These are phyloP conservation scores for Xylariaceae sp. DNA, from an alignment of 2,329 filamentous ascomycete genomes.

Conservation along the genomic window DNA sequence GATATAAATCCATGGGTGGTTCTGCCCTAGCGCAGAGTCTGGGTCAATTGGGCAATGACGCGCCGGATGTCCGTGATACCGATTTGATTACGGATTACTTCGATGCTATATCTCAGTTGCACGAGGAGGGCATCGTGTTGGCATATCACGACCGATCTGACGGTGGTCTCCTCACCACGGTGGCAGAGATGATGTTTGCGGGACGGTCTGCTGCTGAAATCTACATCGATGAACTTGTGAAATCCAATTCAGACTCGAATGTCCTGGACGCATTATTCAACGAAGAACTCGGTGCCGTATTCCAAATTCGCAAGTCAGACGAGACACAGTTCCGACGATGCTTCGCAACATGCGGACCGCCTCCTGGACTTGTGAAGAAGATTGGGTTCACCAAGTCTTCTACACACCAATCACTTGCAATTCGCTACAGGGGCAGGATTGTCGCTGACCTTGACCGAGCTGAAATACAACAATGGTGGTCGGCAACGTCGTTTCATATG, in stretches of 20 bases:
- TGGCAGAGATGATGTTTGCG: conserved; percentile 98
- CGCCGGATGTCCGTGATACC: conserved; percentile 79
- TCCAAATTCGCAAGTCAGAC: conserved; percentile 84
- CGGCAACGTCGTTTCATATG: conserved; percentile 84
- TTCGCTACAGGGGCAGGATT: conserved; percentile 66
- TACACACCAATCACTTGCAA: conserved; percentile 69
- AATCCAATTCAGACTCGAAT: conserved; percentile 57
- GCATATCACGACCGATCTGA: conserved; percentile 19
- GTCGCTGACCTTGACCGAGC: conserved; percentile 67
- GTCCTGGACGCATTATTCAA: conserved; percentile 83
- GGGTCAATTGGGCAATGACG: conserved; percentile 77
- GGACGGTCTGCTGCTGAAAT: conserved; percentile 85
- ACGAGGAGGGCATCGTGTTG: conserved; percentile 42
- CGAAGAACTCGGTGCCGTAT: conserved; percentile 92
- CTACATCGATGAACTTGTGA: conserved; percentile 70
- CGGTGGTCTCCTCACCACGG: conserved; percentile 48
- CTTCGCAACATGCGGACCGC: conserved; percentile 86
- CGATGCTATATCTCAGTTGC: conserved; percentile 69
- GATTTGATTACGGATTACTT: conserved; percentile 85
- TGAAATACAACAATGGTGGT: conserved; percentile 83
- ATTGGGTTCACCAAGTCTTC: conserved; percentile 71
- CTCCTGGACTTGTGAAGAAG: conserved; percentile 74
- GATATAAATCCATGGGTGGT: conserved; percentile 78
- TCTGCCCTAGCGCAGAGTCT: conserved; percentile 90
- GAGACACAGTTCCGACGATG: conserved; percentile 83